Evolutionary conservation across 2,329 filamentous ascomycete genomes (phyloP), one percentile per base, ranked within the genome.

Genomic region (Coleophoma crateriformis): DNA sequence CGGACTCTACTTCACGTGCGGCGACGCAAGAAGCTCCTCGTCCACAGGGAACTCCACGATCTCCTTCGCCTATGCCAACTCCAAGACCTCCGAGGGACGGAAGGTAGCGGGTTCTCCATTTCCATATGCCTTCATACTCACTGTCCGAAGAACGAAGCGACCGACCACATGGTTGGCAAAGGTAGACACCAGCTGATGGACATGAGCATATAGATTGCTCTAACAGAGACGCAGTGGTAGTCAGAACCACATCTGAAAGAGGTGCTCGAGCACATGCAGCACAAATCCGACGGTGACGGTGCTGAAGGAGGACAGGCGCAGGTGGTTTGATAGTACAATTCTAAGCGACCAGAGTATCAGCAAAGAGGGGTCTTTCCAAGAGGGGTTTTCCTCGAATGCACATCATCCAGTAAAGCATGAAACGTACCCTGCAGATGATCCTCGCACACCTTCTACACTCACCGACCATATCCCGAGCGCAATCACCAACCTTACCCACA

Each of bases 291-390:
- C 92, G 87, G 64, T 95, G 86, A 37, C 92, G 84, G 53, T 85
- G 81, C 39, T 81, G 83, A 35, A 95, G 75, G 19, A 82, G 76
- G 33, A 77, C 72, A 2, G 77, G 74, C 3, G 85, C 81, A 1
- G 89, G 90, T 0, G 87, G 83, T 68, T 96, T 96, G 61, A 89
- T 86, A 6, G 85, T 85, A 68, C 92, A 97, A 60, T 97, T 97
- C 90, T 95, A 66, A 32, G 35, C 27, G 27, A 1, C 10, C 27
- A 40, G 7, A 20, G 33, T 20, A 32, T 17, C 46, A 43, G 39
- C 15, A 43, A 27, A 7, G 8, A 7, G 27, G 6, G 8, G 2
- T 27, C 5, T 27, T 27, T n/a, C n/a, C n/a, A 27, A 7, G 8
- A 7, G 27, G 6, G 8, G 2, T 27, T 10, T 27, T 27, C 8